Conservation (phyloP, 2,329 filamentous ascomycete genomes). For the Pseudocercospora cruenta region DNA sequence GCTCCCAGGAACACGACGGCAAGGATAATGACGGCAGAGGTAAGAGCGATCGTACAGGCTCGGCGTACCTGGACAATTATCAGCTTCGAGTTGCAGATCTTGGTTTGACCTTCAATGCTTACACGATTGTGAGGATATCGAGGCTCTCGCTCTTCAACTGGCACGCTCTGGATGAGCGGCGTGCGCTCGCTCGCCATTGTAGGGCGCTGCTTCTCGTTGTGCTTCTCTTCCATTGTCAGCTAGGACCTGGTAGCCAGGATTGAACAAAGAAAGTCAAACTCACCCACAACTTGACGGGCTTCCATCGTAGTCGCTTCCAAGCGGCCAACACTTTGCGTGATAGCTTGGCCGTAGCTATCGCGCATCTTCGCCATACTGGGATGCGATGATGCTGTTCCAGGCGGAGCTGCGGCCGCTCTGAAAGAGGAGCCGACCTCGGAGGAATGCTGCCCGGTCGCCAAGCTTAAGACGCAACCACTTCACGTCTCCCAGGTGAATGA, state of each 20-base stretch:
- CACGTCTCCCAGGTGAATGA: no score
- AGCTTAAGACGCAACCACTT: no score
- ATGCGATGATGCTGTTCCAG: slow-evolving; percentile 14
- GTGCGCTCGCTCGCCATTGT: slow-evolving; percentile 61
- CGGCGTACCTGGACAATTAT: slow-evolving; percentile 54
- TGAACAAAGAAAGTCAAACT: slow-evolving; percentile 4
- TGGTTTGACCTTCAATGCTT: slow-evolving; percentile 14
- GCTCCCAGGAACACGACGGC: slow-evolving; percentile 44
- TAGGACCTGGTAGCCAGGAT: neutral
- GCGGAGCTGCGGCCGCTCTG: neutral
- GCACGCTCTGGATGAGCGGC: slow-evolving; percentile 68
- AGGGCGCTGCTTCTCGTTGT: slow-evolving; percentile 23
- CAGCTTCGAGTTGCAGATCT: neutral
- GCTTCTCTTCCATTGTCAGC: slow-evolving; percentile 28
- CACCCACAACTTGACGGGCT: neutral
- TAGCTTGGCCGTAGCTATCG: slow-evolving; percentile 28
- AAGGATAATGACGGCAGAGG: slow-evolving; percentile 42
- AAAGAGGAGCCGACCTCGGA: neutral
- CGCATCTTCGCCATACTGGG: slow-evolving; percentile 24
- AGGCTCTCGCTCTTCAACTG: slow-evolving; percentile 55
- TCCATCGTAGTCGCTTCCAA: slow-evolving; percentile 15
- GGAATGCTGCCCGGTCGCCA: neutral
- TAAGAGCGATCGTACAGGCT: slow-evolving; percentile 65
- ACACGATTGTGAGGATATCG: slow-evolving; percentile 53
- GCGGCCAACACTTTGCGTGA: slow-evolving; percentile 20